Conservation (phyloP, 1,139 yeast species). For the Hyphopichia pseudoburtonii region DNA sequence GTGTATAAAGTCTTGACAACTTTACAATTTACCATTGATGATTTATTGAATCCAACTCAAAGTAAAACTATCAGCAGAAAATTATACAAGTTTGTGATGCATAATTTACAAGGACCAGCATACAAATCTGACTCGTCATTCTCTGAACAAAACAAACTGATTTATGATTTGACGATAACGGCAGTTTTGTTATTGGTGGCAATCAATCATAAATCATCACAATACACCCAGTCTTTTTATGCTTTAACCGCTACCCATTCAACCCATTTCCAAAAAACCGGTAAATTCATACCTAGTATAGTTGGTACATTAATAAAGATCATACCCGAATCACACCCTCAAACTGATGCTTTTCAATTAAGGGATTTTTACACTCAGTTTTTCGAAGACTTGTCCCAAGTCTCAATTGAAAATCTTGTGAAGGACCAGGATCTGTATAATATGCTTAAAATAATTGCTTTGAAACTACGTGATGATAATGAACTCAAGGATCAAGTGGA, state of each 20-base stretch:
- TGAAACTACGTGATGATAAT: conserved; percentile 40
- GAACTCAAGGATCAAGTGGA: too few relatives aligned
- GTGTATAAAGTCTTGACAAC: conserved; percentile 30
- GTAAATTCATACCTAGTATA: conserved; percentile 37
- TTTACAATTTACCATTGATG: conserved; percentile 28
- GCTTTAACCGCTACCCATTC: conserved; percentile 38
- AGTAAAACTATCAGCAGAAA: conserved; percentile 21
- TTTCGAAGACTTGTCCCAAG: conserved; percentile 13
- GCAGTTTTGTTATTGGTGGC: conserved; percentile 48
- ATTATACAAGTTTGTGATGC: conserved; percentile 24
- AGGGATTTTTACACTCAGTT: conserved; percentile 24
- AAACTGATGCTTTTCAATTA: conserved; percentile 24
- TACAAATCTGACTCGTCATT: too few relatives aligned
- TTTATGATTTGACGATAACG: conserved; percentile 23
- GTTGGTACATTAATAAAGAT: conserved; percentile 43
- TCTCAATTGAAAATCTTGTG: conserved; percentile 19
- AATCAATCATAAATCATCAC: conserved; percentile 35
- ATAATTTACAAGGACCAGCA: too few relatives aligned
- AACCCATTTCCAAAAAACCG: conserved; percentile 11
- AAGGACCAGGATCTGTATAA: conserved; percentile 28
- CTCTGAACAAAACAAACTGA: conserved; percentile 2
- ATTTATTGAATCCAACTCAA: conserved; percentile 19
- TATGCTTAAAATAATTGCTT: conserved; percentile 49
- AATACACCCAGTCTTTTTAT: conserved; percentile 45
- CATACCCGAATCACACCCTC: conserved; percentile 22